Percentiles rank a stretch among this genome's conserved stretches.
These are phyloP conservation scores for Kazachstania bromeliacearum DNA, from an alignment of 805 yeast species.

Conservation along the genomic window DNA sequence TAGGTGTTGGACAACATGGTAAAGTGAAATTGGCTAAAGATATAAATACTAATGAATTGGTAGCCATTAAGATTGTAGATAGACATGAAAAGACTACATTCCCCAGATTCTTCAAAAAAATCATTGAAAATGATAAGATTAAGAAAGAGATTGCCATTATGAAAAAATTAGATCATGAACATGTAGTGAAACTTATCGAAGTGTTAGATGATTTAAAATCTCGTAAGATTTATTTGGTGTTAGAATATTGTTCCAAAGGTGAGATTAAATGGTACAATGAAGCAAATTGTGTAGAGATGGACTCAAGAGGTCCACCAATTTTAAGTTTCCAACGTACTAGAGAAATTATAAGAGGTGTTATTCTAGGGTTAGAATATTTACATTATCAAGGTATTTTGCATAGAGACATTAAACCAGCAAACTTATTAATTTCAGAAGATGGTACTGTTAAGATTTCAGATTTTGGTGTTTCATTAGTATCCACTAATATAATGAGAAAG, in stretches of 20 bases:
- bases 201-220: constrained; percentile 82
- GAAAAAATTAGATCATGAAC: constrained; percentile 88
- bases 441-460: constrained; percentile 83
- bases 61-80: constrained; percentile 89
- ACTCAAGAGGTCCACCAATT: constrained; percentile 50
- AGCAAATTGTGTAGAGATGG: constrained; percentile 33
- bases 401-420: constrained; percentile 94
- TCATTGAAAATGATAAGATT: constrained; percentile 61
- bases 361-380: constrained; percentile 80
- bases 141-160: constrained; percentile 87
- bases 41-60: constrained; percentile 48
- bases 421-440: constrained; percentile 61
- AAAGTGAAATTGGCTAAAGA: constrained; percentile 88
- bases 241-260: constrained; percentile 86
- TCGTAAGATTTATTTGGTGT: constrained; percentile 78
- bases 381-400: constrained; percentile 90
- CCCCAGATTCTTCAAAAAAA: constrained; percentile 17
- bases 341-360: constrained; percentile 70
- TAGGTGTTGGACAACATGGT: constrained; percentile 97
- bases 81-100: constrained; percentile 39
- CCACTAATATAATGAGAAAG: constrained; percentile 11
- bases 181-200: constrained; percentile 76
- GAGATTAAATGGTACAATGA: constrained; percentile 70
- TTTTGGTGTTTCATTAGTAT: constrained; percentile 78
- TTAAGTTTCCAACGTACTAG: constrained; percentile 59